Percentiles rank a stretch among this genome's conserved stretches.
Conservation (phyloP, 2,329 filamentous ascomycete genomes). For the Colletotrichum sp. region DNA sequence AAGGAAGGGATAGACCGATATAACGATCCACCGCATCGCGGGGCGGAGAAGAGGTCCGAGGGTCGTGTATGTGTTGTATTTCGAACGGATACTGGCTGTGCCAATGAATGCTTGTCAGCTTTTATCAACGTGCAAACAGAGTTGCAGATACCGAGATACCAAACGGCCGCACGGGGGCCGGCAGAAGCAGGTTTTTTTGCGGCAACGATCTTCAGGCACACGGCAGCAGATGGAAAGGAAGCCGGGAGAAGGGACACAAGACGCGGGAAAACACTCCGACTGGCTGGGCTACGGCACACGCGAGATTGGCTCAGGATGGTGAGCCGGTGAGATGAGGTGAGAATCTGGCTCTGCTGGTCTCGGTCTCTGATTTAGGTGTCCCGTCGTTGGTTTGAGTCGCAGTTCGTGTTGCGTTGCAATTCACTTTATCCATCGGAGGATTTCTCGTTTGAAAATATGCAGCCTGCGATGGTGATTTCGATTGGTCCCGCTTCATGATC, state of each 20-base stretch:
- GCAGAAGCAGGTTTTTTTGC: background rate
- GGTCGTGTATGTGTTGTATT: background rate
- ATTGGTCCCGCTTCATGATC: slow-evolving; percentile 8
- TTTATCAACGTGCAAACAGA: background rate
- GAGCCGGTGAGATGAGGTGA: background rate
- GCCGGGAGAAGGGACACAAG: background rate
- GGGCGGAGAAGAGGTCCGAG: background rate
- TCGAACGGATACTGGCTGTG: background rate
- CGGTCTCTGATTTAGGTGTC: background rate
- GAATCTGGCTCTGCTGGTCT: background rate
- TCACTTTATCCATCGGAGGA: slow-evolving; percentile 8
- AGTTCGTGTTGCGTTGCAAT: slow-evolving; percentile 8
- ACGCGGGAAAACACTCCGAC: background rate
- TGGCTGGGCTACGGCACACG: background rate
- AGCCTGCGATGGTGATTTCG: background rate
- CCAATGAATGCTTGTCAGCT: background rate
- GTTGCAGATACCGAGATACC: background rate
- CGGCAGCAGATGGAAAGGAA: background rate
- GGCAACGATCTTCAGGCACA: background rate
- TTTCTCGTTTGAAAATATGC: slow-evolving; percentile 9
- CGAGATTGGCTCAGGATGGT: background rate
- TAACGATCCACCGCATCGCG: background rate
- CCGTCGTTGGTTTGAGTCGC: background rate
- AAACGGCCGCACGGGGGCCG: slow-evolving; percentile 11
- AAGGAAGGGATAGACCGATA: background rate